Conservation (phyloP, 2,329 filamentous ascomycete genomes). For the Myriosclerotinia curreyana region DNA sequence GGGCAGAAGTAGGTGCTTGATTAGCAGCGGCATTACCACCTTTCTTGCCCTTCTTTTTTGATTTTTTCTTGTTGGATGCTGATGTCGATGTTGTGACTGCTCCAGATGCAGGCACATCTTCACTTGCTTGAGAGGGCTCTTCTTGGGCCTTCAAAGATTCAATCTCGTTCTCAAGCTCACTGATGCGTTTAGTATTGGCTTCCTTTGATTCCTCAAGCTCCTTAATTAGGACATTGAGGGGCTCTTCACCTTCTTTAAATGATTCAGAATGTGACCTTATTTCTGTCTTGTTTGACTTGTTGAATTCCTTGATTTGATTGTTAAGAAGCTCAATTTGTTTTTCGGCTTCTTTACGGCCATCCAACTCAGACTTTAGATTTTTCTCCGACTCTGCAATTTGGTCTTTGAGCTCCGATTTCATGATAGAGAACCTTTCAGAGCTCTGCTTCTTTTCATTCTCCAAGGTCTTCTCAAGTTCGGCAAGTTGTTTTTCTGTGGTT, state of each 20-base stretch:
- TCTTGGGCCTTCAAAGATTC: slow-evolving; percentile 27
- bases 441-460: slow-evolving; percentile 26
- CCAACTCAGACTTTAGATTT: slow-evolving; percentile 27
- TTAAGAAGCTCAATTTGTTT: slow-evolving; percentile 26
- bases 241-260: slow-evolving; percentile 29
- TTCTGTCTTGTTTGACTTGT: slow-evolving; percentile 26
- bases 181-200: slow-evolving; percentile 29
- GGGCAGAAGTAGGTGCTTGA: slow-evolving; percentile 31
- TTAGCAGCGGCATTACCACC: slow-evolving; percentile 41
- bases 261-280: slow-evolving; percentile 27
- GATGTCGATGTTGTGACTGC: slow-evolving; percentile 44
- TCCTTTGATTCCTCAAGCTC: slow-evolving; percentile 29
- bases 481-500: slow-evolving; percentile 28
- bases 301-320: slow-evolving; percentile 32
- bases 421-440: slow-evolving; percentile 27
- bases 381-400: slow-evolving; percentile 26
- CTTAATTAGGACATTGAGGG: slow-evolving; percentile 32
- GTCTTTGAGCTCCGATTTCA: slow-evolving; percentile 28
- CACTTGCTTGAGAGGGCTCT: slow-evolving; percentile 22
- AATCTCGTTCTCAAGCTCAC: slow-evolving; percentile 32
- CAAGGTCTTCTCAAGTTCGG: slow-evolving; percentile 28
- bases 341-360: slow-evolving; percentile 31
- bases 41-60: slow-evolving; percentile 79
- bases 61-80: slow-evolving; percentile 64
- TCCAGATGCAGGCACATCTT: slow-evolving; percentile 32